phyloP scores from a whole-genome alignment of 2,329 filamentous ascomycete genomes.

The Zalaria obscura region DNA sequence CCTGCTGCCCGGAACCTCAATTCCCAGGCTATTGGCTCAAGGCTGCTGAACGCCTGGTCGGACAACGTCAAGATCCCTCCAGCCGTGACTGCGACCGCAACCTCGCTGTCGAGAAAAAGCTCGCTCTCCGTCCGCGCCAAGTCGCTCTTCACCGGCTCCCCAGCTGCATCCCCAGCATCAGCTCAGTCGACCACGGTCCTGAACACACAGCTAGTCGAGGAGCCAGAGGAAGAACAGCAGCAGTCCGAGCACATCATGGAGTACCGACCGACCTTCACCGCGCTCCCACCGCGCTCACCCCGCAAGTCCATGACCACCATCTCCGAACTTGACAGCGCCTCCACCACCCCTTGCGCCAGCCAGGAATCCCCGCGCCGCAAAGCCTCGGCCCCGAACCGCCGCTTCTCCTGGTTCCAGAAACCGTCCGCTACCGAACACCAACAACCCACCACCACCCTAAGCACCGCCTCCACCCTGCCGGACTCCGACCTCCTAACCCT shows the following conservation, averaged over 20 bases:
- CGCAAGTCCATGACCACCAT: neutral
- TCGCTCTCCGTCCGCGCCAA: constrained; percentile 6
- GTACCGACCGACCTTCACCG: constrained; percentile 19
- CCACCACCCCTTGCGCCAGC: neutral
- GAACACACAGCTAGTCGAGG: neutral
- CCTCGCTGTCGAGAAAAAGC: constrained; percentile 4
- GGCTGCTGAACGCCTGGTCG: constrained; percentile 6
- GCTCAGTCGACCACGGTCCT: neutral
- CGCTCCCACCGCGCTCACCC: constrained; percentile 4
- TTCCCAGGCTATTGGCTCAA: constrained; percentile 4
- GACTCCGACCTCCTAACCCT: constrained; percentile 34
- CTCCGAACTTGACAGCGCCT: too few species aligned
- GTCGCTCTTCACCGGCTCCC: constrained; percentile 5
- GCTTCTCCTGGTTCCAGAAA: constrained; percentile 18
- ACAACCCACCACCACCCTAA: constrained; percentile 1
- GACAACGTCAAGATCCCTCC: constrained; percentile 6
- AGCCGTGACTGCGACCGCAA: constrained; percentile 2
- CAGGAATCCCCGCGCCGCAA: constrained; percentile 2
- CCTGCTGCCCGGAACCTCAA: neutral
- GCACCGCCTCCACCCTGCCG: constrained; percentile 4
- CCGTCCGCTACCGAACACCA: neutral
- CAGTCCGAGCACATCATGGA: constrained; percentile 19
- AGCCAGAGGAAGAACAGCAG: constrained; percentile 12
- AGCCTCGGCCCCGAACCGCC: constrained; percentile 1
- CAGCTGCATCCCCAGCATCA: constrained; percentile 3